Percentiles rank a stretch among this genome's conserved stretches.
phyloP scores from a whole-genome alignment of 768 basidiomycete species.

The Lactarius vividus region DNA sequence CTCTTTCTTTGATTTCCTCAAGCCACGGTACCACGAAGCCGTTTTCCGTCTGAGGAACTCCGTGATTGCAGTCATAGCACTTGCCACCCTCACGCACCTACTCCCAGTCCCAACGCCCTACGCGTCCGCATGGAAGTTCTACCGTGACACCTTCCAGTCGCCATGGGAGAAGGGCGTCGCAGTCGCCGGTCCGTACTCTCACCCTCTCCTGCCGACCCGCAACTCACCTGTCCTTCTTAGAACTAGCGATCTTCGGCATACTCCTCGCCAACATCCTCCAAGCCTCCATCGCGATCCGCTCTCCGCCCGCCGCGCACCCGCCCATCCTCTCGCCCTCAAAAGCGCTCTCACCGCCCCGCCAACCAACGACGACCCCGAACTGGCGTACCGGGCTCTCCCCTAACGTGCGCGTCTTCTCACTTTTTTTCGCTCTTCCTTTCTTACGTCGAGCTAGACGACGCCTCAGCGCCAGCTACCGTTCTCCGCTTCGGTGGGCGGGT shows the following conservation, averaged over 20 bases:
- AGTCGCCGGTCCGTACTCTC: slow-evolving; percentile 12
- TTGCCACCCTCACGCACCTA: slow-evolving; percentile 26
- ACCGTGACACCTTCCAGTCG: slow-evolving; percentile 25
- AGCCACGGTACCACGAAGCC: slow-evolving; percentile 25
- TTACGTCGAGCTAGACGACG: slow-evolving; percentile 17
- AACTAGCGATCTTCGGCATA: slow-evolving; percentile 10
- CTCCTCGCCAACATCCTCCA: slow-evolving; percentile 25
- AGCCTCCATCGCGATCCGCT: slow-evolving; percentile 18
- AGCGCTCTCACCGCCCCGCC: slow-evolving; percentile 2
- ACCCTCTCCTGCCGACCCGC: background rate
- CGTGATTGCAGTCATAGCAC: slow-evolving; percentile 14
- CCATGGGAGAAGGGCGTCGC: slow-evolving; percentile 20
- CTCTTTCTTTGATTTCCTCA: slow-evolving; percentile 23
- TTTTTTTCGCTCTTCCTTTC: background rate
- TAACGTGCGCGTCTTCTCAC: slow-evolving; percentile 21
- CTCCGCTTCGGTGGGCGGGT: slow-evolving; percentile 9
- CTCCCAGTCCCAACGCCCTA: slow-evolving; percentile 26
- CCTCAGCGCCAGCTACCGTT: slow-evolving; percentile 29
- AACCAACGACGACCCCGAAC: background rate
- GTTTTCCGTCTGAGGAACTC: slow-evolving; percentile 23
- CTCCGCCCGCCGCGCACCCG: slow-evolving; percentile 19
- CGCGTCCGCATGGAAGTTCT: slow-evolving; percentile 25
- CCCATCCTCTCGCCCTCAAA: slow-evolving; percentile 23
- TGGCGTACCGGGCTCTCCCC: slow-evolving; percentile 26
- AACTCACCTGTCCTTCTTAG: slow-evolving; percentile 2